Conservation (phyloP, 2,329 filamentous ascomycete genomes). For the Trichoderma sp. region DNA sequence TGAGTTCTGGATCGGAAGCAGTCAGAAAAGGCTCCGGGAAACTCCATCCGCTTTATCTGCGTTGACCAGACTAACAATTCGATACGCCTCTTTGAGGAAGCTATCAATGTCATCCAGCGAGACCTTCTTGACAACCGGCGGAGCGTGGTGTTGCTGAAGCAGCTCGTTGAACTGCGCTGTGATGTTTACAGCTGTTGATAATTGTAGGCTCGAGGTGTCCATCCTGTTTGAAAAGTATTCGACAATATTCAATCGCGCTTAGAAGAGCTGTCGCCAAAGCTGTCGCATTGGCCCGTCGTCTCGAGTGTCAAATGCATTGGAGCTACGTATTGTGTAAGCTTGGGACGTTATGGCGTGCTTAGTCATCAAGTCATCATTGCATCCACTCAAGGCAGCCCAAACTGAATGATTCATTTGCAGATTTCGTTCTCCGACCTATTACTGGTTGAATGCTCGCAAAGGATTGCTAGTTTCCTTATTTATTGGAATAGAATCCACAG, state of each 20-base stretch:
- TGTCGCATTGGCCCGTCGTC: conserved; percentile 3
- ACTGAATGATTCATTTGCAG: neutral
- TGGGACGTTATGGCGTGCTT: neutral
- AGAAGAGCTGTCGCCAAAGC: neutral
- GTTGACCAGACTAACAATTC: conserved; percentile 30
- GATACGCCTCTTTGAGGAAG: conserved; percentile 90
- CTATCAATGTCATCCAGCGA: conserved; percentile 64
- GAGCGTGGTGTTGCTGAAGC: conserved; percentile 57
- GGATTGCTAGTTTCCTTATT: neutral
- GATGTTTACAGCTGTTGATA: conserved; percentile 52
- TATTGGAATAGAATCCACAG: neutral
- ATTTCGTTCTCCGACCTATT: neutral
- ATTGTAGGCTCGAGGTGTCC: neutral
- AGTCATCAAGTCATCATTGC: conserved; percentile 9
- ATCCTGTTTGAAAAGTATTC: neutral
- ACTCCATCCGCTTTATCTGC: neutral
- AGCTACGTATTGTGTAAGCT: conserved; percentile 19
- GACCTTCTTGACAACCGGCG: conserved; percentile 43
- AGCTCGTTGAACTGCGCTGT: conserved; percentile 67
- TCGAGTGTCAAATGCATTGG: neutral
- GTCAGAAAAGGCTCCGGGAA: neutral
- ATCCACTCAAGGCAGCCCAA: neutral
- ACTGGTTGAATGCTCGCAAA: neutral
- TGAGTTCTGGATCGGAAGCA: conserved; percentile 58
- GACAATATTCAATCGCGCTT: neutral